Base-by-base conservation (phyloP, 73 alveolate species). In the Paramecium pentaurelia region DNA sequence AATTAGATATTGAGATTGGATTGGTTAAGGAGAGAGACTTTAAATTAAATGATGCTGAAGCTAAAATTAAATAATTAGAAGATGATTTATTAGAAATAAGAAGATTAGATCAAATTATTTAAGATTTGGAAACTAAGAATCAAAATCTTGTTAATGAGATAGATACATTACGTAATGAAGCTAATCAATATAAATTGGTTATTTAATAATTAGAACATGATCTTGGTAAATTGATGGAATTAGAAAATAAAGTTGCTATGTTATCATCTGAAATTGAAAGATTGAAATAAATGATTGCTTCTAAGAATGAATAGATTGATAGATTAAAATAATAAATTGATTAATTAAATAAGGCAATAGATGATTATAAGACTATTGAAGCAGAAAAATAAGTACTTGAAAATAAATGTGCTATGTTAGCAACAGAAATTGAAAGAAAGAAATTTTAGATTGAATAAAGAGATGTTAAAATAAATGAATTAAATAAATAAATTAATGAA, bases 361-460 rank as follows among this genome's bases (percentile, higher is more conserved):
- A 80, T 80, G 91, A 42, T 1, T 80, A 80, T 47, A 80, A 49
- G 27, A 32, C 91, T 25, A 45, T 80, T 25, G 91, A 80, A 80
- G 91, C 91, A 32, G 91, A 80, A 32, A 80, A 80, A 18, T 44
- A 40, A 20, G 91, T 80, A 2, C 58, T 80, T 14, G 91, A 80
- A 25, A 80, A 80, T 28, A 80, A 80, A 11, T 42, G 71, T 42
- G 91, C 91, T 44, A 80, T 80, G 91, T 80, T 80, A 12, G 71
- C 91, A 27, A 80, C 91, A n/a, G 91, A 80, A 42, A 80, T 80
- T 44, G 91, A 80, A n/a, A 80, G 91, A 45, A 45, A 80, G 77
- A 49, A 49, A 22, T 25, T 27, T 10, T 45, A 80, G 16, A 9
- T 80, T 44, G 91, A 80, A 44, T 80, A 80, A 12, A 80, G 91